Percentiles rank a stretch among this genome's conserved stretches.
Evolutionary conservation across 441 rosid genomes (phyloP).

Genomic region (Caryocar brasiliense): DNA sequence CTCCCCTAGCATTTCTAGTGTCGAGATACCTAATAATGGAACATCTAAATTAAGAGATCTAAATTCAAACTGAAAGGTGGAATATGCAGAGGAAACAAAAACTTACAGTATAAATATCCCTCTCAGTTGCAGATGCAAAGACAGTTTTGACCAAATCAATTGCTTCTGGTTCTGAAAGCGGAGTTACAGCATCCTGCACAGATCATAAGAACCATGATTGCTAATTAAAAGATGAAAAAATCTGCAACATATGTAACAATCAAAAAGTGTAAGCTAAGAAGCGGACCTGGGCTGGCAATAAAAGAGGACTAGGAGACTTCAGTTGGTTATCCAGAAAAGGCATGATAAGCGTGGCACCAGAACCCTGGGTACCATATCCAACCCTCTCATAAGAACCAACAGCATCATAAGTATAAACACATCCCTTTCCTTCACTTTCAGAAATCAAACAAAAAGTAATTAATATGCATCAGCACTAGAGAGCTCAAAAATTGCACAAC

Average conservation of each 20-base stretch:
- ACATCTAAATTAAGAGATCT: too few species aligned
- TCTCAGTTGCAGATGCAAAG: constrained; percentile 94
- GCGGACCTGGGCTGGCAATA: constrained; percentile 69
- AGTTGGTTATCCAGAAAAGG: constrained; percentile 94
- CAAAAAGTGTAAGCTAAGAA: background rate
- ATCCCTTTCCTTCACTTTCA: constrained; percentile 63
- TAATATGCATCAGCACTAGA: background rate
- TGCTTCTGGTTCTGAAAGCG: constrained; percentile 79
- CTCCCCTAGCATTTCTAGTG: too few species aligned
- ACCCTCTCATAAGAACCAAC: constrained; percentile 96
- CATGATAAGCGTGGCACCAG: constrained; percentile 82
- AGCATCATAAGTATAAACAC: constrained; percentile 92
- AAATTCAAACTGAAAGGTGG: too few species aligned
- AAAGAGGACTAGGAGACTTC: constrained; percentile 91
- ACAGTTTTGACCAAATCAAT: constrained; percentile 81
- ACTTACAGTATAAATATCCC: constrained; percentile 91
- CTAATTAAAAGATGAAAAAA: background rate
- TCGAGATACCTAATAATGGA: too few species aligned
- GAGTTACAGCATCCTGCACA: constrained; percentile 82
- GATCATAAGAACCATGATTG: background rate
- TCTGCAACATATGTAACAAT: background rate
- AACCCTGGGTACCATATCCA: constrained; percentile 90
- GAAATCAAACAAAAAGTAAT: background rate
- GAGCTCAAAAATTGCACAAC: background rate
- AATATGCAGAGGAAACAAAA: background rate